Base-by-base conservation (phyloP, 768 basidiomycete genomes). In the Suillus brevipes region DNA sequence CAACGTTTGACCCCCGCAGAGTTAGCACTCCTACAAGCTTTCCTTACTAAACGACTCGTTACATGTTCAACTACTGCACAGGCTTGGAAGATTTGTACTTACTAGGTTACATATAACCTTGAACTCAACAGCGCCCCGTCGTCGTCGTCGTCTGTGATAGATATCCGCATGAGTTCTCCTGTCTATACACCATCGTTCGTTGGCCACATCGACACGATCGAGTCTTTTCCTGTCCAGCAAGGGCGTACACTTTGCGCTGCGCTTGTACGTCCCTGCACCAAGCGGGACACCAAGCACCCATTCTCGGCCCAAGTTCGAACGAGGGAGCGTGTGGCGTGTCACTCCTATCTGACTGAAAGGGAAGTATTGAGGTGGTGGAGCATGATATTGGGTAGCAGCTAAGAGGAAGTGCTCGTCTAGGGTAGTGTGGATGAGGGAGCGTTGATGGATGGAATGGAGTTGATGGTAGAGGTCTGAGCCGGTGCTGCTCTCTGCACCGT, bases 101-200 rank as follows among this genome's bases (percentile, higher is more conserved):
- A n/a, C n/a, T n/a, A n/a, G n/a, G n/a, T n/a, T n/a, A n/a, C n/a
- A n/a, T n/a, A n/a, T n/a, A n/a, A n/a, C n/a, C n/a, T n/a, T n/a
- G n/a, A n/a, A n/a, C n/a, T n/a, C n/a, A n/a, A n/a, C n/a, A n/a
- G n/a, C n/a, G n/a, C n/a, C n/a, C n/a, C n/a, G n/a, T n/a, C n/a
- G n/a, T n/a, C n/a, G n/a, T n/a, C n/a, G n/a, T n/a, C n/a, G n/a
- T n/a, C n/a, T n/a, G n/a, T n/a, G n/a, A n/a, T n/a, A n/a, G n/a
- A n/a, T n/a, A n/a, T n/a, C n/a, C n/a, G n/a, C n/a, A n/a, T n/a
- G n/a, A n/a, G n/a, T n/a, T n/a, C n/a, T n/a, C 71, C 88, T 88
- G 13, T 90, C 90, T 20, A 82, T 71, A 66, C 89, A 81, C 91
- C 92, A 98, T 62, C 90, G 83, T 70, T 87, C 87, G 73, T 98